Conservation (phyloP, 345 rosid species). For the Pistacia vera region DNA sequence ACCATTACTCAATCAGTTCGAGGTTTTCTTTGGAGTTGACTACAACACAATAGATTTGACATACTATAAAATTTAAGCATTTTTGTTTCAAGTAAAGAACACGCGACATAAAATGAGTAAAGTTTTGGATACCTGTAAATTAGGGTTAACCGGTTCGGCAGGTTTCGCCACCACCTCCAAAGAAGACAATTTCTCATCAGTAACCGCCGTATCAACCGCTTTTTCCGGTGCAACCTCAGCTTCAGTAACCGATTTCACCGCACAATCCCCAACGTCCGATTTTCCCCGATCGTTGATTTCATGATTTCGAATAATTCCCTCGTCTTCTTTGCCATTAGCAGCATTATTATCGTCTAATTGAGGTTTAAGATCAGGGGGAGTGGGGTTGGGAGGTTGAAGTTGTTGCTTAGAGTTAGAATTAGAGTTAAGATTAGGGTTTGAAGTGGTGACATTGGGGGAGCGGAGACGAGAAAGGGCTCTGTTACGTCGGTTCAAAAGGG, state of each 20-base stretch:
- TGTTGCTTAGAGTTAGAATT: constrained; percentile 9
- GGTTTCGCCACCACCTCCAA: constrained; percentile 24
- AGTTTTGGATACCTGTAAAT: constrained; percentile 32
- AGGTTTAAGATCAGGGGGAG: constrained; percentile 18
- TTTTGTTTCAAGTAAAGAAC: neutral
- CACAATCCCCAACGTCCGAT: constrained; percentile 26
- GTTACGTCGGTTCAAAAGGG: constrained; percentile 68
- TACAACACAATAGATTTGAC: neutral
- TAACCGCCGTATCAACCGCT: constrained; percentile 18
- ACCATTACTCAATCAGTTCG: neutral
- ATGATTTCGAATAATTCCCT: constrained; percentile 12
- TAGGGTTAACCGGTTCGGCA: constrained; percentile 26
- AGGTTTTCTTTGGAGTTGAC: neutral
- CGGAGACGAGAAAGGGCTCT: constrained; percentile 58
- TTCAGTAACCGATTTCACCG: constrained; percentile 7
- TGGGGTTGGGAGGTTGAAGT: neutral
- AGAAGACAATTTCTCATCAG: constrained; percentile 23
- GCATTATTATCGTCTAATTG: constrained; percentile 21
- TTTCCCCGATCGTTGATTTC: constrained; percentile 22
- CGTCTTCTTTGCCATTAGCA: constrained; percentile 6
- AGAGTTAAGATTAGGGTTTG: constrained; percentile 17
- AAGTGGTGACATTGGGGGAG: constrained; percentile 26
- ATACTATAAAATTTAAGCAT: neutral
- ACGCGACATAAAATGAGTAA: neutral
- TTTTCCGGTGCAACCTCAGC: constrained; percentile 14